Evolutionary conservation across 1,139 yeast genomes (phyloP).

Genomic region (Casaregolazyma lundiana): DNA sequence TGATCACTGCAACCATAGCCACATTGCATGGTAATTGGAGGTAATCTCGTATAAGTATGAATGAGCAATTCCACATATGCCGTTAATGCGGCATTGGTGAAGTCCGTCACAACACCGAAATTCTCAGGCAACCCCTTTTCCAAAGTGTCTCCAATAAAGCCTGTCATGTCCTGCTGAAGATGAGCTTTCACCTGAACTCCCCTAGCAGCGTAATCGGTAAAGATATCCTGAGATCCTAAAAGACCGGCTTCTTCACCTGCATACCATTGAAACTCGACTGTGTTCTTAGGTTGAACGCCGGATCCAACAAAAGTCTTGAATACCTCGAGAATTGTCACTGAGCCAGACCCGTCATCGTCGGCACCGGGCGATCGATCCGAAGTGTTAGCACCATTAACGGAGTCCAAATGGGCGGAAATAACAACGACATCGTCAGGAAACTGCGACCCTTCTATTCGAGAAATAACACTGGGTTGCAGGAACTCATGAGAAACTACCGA

Average conservation of each 20-base stretch:
- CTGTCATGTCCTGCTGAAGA: conserved; percentile 97
- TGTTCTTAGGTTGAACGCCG: conserved; percentile 57
- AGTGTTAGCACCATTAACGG: conserved; percentile 71
- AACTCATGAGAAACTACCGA: conserved; percentile 48
- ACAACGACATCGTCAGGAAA: conserved; percentile 48
- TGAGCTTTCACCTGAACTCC: conserved; percentile 63
- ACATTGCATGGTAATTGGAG: conserved; percentile 69
- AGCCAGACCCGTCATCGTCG: conserved; percentile 91
- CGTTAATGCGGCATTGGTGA: conserved; percentile 58
- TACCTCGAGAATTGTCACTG: conserved; percentile 72
- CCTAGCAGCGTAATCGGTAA: conserved; percentile 46
- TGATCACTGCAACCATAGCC: conserved; percentile 95
- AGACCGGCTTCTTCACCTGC: conserved; percentile 95
- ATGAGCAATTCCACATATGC: conserved; percentile 59
- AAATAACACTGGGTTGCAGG: conserved; percentile 56
- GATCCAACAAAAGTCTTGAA: conserved; percentile 52
- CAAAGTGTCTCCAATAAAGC: conserved; percentile 56
- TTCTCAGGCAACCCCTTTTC: conserved; percentile 59
- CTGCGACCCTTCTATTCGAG: conserved; percentile 38
- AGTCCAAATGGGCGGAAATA: conserved; percentile 88
- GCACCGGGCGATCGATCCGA: conserved; percentile 78
- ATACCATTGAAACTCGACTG: conserved; percentile 89
- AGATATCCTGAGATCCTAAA: conserved; percentile 79
- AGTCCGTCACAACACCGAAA: conserved; percentile 76
- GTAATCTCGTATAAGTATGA: conserved; percentile 57